Evolutionary conservation across 192 early-diverging fungal species (phyloP).

Genomic region (Mortierella hygrophila): DNA sequence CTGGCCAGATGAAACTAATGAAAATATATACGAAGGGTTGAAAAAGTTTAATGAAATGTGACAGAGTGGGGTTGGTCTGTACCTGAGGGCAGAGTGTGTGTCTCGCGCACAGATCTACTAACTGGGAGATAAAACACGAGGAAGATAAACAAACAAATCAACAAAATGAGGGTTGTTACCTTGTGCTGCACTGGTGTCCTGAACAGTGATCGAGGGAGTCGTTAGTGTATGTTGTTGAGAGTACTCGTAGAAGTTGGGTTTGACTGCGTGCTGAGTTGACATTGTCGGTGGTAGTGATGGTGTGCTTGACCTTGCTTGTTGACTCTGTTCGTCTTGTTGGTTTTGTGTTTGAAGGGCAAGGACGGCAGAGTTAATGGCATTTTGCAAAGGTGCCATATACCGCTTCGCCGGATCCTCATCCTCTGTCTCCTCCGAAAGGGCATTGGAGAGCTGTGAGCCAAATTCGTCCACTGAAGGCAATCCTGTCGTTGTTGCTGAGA

Average conservation of each 20-base stretch:
- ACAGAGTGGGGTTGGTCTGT: not conserved
- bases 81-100: not conserved
- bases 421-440: constrained; percentile 44
- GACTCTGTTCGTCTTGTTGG: not conserved
- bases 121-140: too few relatives aligned
- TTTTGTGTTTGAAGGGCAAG: constrained; percentile 39
- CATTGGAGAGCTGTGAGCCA: constrained; percentile 20
- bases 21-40: not conserved
- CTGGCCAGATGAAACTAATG: not conserved
- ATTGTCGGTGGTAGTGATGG: constrained; percentile 5
- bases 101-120: not conserved
- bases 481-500: constrained; percentile 34
- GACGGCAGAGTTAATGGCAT: constrained; percentile 32
- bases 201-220: constrained; percentile 5
- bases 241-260: not conserved
- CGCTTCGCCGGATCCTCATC: constrained; percentile 39
- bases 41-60: not conserved
- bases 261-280: not conserved
- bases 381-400: constrained; percentile 45
- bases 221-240: not conserved
- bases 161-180: not conserved
- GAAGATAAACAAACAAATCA: not conserved
- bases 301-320: not conserved
- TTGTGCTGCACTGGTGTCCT: constrained; percentile 1
- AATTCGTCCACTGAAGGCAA: constrained; percentile 32